A percentile compares a stretch with the other conserved stretches of the same genome.
Evolutionary conservation across 768 basidiomycete species (phyloP).

Genomic region (Lentinula raphanica): DNA sequence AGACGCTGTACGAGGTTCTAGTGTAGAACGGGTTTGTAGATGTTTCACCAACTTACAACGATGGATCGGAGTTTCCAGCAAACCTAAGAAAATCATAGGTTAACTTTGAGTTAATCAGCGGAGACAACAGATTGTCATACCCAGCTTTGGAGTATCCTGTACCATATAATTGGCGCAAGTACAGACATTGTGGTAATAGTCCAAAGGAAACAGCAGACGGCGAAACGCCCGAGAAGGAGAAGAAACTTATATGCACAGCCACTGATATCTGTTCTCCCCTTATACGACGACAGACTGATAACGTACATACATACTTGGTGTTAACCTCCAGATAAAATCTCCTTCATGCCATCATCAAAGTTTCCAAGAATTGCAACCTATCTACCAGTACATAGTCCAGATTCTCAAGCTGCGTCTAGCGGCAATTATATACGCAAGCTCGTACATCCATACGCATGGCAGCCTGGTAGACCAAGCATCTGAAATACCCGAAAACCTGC

Average conservation of each 20-base stretch:
- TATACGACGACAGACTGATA: too few relatives aligned
- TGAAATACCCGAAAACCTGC: too few relatives aligned
- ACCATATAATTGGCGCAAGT: conserved; percentile 89
- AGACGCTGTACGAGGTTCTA: conserved; percentile 54
- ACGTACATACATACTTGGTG: too few relatives aligned
- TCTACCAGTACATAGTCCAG: too few relatives aligned
- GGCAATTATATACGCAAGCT: too few relatives aligned
- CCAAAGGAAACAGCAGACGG: not conserved
- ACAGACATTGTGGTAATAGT: conserved; percentile 55
- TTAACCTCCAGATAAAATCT: too few relatives aligned
- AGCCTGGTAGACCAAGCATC: too few relatives aligned
- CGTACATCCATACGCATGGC: too few relatives aligned
- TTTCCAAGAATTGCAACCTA: too few relatives aligned
- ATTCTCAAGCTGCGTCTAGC: too few relatives aligned
- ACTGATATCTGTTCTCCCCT: too few relatives aligned
- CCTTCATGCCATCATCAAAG: too few relatives aligned
- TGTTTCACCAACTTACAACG: conserved; percentile 63
- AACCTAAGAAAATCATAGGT: conserved; percentile 49
- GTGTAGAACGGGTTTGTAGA: not conserved
- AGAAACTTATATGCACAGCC: not conserved
- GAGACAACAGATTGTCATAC: conserved; percentile 37
- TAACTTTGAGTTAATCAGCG: not conserved
- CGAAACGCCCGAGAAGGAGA: not conserved
- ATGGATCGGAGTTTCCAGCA: conserved; percentile 98
- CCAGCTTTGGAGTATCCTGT: conserved; percentile 97